phyloP scores from a whole-genome alignment of 495 filamentous ascomycete genomes.

The Xylaria telfairii region DNA sequence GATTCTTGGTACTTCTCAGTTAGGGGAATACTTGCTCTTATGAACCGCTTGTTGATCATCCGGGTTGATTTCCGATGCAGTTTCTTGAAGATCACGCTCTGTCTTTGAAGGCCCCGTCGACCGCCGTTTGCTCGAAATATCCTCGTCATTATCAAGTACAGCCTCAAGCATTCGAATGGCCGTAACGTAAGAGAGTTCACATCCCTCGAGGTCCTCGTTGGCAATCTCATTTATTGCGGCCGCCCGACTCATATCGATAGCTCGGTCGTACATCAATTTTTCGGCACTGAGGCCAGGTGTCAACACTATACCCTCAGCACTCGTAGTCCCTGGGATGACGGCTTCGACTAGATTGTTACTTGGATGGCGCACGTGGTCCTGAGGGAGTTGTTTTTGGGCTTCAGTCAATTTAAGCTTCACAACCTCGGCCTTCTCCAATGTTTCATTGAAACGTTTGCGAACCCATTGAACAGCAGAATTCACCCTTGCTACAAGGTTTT shows the following conservation, averaged over 20 bases:
- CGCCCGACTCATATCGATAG: conserved; percentile 91
- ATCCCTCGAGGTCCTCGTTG: conserved; percentile 84
- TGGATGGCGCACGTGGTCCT: conserved; percentile 85
- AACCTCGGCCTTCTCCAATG: conserved; percentile 91
- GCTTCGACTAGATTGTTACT: conserved; percentile 65
- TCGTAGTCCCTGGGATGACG: conserved; percentile 62
- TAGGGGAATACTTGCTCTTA: conserved; percentile 58
- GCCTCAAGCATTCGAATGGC: conserved; percentile 94
- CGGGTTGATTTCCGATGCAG: conserved; percentile 62
- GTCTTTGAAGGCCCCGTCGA: conserved; percentile 46
- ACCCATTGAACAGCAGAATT: conserved; percentile 97
- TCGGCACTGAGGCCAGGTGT: conserved; percentile 86
- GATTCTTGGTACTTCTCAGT: not conserved
- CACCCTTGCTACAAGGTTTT: conserved; percentile 73
- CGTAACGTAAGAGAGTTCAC: conserved; percentile 91
- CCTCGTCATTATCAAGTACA: conserved; percentile 85
- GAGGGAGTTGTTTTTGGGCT: conserved; percentile 81
- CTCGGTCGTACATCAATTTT: conserved; percentile 97
- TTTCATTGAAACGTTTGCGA: conserved; percentile 91
- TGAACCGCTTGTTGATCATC: conserved; percentile 76
- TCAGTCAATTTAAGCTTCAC: conserved; percentile 86
- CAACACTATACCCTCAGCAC: conserved; percentile 58
- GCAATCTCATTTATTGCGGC: conserved; percentile 96
- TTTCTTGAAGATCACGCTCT: conserved; percentile 54
- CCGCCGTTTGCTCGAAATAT: conserved; percentile 51